Base-by-base conservation (phyloP, 75 land plant species). In the Cryptomeria japonica region DNA sequence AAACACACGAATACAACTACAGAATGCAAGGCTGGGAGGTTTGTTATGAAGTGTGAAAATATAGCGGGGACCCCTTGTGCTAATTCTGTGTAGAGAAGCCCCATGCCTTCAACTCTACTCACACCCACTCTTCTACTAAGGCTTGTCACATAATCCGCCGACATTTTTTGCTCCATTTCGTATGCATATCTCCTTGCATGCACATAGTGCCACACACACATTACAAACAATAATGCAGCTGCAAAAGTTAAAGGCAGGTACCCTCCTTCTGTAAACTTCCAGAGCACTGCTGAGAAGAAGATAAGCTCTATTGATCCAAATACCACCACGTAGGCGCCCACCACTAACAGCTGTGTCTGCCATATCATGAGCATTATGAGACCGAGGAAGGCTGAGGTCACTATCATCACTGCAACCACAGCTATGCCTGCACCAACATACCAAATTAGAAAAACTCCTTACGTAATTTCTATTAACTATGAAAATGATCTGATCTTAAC, bases 121-220 rank as follows among this genome's bases (percentile, higher is more conserved):
- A 93, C 84, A 32, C 82, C 84, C 13, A 88, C 88, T 44, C 87
- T 86, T 7, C 58, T 34, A 3, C 87, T 91, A 42, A 94, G 84
- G 11, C 83, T 61, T 70, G 25, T 88, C 0, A 93, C 55, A 42
- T 83, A 88, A 22, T 87, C 88, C 13, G 86, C 68, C 0, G 94
- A 91, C 31, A 94, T 90, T 88, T 92, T 93, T 84, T 91, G 91
- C 16, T 94, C 84, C 1, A 94, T 86, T 86, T 93, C 95, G 77
- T 87, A 93, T 28, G 44, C 80, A 64, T 92, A 91, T 49, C 89
- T 88, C 83, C 86, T 37, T 64, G 41, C 70, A 31, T 91, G 89
- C 4, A 91, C 94, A 82, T 94, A 94, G 39, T 96, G 94, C 97
- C 97, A 96, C 28, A 91, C 89, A 10, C 84, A 91, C 96, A 96